phyloP scores from a whole-genome alignment of 164 flowering plant species.

The Vitis cinerea region DNA sequence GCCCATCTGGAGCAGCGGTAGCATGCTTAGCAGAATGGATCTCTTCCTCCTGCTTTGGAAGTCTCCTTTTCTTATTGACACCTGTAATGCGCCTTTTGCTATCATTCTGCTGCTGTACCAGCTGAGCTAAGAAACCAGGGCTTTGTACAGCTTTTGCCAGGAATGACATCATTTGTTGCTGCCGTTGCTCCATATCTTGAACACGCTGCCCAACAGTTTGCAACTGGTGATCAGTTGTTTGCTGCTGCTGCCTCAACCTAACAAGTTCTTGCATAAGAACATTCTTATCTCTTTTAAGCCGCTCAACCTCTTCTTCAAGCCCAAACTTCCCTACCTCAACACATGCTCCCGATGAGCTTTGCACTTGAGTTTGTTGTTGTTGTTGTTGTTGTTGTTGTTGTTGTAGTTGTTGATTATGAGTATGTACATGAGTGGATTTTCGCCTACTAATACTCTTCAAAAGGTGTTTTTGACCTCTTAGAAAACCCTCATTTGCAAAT shows the following conservation, averaged over 20 bases:
- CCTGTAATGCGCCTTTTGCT: conserved; percentile 40
- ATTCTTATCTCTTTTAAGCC: conserved; percentile 67
- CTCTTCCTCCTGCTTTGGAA: conserved; percentile 48
- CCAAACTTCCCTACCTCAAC: conserved; percentile 76
- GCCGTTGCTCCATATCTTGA: conserved; percentile 70
- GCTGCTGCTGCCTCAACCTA: conserved; percentile 72
- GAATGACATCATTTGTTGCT: conserved; percentile 82
- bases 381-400: conserved; percentile 10
- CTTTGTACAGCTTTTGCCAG: conserved; percentile 78
- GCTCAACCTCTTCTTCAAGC: conserved; percentile 64
- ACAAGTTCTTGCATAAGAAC: conserved; percentile 77
- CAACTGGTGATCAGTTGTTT: conserved; percentile 59
- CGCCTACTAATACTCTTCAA: conserved; percentile 41
- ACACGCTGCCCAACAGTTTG: conserved; percentile 57
- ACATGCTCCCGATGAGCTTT: conserved; percentile 40
- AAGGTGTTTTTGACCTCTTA: conserved; percentile 43
- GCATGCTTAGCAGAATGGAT: conserved; percentile 12
- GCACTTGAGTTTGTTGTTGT: conserved; percentile 32
- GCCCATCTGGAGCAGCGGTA: conserved; percentile 35
- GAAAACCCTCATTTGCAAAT: conserved; percentile 47
- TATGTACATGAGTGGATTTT: conserved; percentile 30
- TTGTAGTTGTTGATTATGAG: conserved; percentile 8
- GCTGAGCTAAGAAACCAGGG: conserved; percentile 63
- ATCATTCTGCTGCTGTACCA: conserved; percentile 63
- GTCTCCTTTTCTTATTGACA: conserved; percentile 61